Evolutionary conservation across 169 alveolate species (phyloP), one percentile per base, ranked within the genome.

Genomic region (Cryptosporidium bovis): DNA sequence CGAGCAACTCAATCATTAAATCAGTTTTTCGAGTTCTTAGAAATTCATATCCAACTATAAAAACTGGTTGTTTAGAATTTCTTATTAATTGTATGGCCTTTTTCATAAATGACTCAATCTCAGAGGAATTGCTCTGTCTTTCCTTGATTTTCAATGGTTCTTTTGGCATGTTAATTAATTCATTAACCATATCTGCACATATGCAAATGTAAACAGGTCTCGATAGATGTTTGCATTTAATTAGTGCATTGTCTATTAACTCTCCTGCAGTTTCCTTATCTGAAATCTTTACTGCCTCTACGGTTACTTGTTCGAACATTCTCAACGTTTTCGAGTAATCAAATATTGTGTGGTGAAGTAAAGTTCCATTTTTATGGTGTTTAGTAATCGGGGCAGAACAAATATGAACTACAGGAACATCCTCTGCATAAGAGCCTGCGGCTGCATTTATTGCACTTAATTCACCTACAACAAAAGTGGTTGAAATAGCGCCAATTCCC

Each of bases 401-500:
- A 71, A 90, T 82, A n/a, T 83, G 66, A 44, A 90, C 93, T 31
- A 90, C 93, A 12, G 93, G 92, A 12, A 90, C 84, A 46, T 58
- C 82, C 31, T 90, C 93, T 24, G 93, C 93, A 82, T 29, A 90
- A 7, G 93, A 83, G 18, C 93, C 93, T 44, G 93, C 93, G 5
- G 77, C 60, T 31, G 92, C 93, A 50, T 90, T 90, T 29, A 90
- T 69, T 64, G 93, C 93, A 53, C 93, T 89, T 64, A 90, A 46
- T 31, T 90, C 93, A 15, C 93, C 93, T 6, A 90, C 93, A 33
- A 66, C 91, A 82, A 89, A 90, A 8, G 93, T 90, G 18, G 93
- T 89, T 36, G 93, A 64, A 34, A 66, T 4, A n/a, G 83, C 84
- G n/a, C 93, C 93, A 64, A 82, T 66, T 31, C 93, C 93, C 58